Percentiles rank a stretch among this genome's conserved stretches.
These are phyloP conservation scores for Ajuga chamaepitys DNA, from an alignment of 257 asterid genomes.

Conservation along the genomic window DNA sequence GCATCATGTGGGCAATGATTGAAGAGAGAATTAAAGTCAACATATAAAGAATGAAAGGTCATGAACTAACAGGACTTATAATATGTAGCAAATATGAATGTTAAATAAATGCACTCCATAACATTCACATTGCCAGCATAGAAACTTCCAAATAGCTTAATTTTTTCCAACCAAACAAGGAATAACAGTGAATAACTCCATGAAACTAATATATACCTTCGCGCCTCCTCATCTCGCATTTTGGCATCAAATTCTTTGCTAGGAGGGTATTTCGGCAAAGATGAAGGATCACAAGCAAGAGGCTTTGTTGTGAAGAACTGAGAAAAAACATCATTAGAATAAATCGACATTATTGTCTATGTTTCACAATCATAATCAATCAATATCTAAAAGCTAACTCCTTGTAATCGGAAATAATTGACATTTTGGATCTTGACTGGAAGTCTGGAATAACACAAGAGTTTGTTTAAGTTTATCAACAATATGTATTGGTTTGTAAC, in stretches of 20 bases:
- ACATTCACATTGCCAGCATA: background rate
- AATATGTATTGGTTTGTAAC: background rate
- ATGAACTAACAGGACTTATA: background rate
- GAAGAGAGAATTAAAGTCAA: slow-evolving; percentile 5
- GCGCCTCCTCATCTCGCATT: slow-evolving; percentile 89
- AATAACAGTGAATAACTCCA: background rate
- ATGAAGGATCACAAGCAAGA: slow-evolving; percentile 84
- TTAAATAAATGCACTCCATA: background rate
- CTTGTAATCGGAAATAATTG: background rate
- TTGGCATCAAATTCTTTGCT: slow-evolving; percentile 94
- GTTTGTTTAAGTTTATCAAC: background rate
- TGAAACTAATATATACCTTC: slow-evolving; percentile 46
- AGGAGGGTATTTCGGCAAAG: slow-evolving; percentile 92
- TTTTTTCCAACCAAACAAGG: too few species aligned
- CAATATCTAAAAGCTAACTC: background rate
- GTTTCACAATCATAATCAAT: background rate
- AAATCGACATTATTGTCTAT: background rate
- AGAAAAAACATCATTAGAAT: background rate
- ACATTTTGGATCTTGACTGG: background rate
- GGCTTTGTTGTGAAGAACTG: slow-evolving; percentile 85
- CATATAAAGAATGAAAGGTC: background rate
- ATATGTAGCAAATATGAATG: background rate
- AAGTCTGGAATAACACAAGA: background rate
- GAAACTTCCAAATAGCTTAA: too few species aligned
- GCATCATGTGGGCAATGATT: slow-evolving; percentile 13